Evolutionary conservation across 768 basidiomycete species (phyloP), one percentile per base, ranked within the genome.

Genomic region (Zangia roseola): DNA sequence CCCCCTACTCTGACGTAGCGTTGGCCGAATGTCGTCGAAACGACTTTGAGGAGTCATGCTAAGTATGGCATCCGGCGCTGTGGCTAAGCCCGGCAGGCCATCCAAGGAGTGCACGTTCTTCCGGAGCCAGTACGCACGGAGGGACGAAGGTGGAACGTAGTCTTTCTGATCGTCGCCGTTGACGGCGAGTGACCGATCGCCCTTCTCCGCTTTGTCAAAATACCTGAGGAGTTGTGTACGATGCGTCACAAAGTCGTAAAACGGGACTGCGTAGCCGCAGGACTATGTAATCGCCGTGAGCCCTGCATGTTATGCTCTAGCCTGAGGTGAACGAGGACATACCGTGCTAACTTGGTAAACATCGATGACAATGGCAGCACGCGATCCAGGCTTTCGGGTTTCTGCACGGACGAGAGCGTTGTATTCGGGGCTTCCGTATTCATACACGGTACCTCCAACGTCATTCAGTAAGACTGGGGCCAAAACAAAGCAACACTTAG

Each of bases 371-470:
- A 88, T 82, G 41, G 75, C 74, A 8, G 83, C 71, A 19, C 84
- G 74, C 3, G 84, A 83, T 17, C 84, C 84, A 0, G 80, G 75
- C 37, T 74, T 71, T 10, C 84, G 76, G 33, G 69, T 64, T 19
- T 69, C 64, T 2, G 69, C 56, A 0, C 79, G 74, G 16, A 88
- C 71, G 24, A 81, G 72, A 0, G 59, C 61, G 41, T 82, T 72
- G 59, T 83, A 88, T 55, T 82, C 82, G 1, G 76, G 74, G 8
- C 81, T 77, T n/a, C 82, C 85, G 52, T 80, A 81, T 61, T 88
- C 84, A 52, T 84, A 71, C 6, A 78, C 77, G 4, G 74, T 76
- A 3, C 83, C 86, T 85, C 13, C 31, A 31, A 16, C 6, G 14
- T 31, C 4, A 31, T 31, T 31, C 14, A 31, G 31, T 31, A 9